Evolutionary conservation across 202 grass and related monocot genomes (phyloP).

Genomic region (Schoenoplectus triqueter): DNA sequence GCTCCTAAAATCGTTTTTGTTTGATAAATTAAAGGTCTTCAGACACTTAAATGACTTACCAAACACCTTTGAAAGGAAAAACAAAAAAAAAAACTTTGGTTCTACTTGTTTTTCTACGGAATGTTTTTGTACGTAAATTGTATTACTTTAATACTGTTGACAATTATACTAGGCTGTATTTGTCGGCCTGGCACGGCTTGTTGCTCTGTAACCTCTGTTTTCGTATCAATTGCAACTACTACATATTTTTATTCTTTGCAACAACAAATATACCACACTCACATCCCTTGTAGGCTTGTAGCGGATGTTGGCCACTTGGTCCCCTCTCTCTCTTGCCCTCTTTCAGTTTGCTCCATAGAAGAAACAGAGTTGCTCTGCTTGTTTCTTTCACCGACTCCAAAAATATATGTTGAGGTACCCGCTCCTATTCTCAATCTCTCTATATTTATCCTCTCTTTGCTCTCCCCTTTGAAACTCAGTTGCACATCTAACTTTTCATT

Average conservation of each 20-base stretch:
- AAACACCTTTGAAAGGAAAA: background rate
- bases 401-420: background rate
- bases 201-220: background rate
- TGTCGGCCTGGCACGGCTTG: background rate
- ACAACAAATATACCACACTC: slow-evolving; percentile 15
- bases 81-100: background rate
- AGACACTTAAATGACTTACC: background rate
- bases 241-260: slow-evolving; percentile 27
- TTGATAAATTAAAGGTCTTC: slow-evolving; percentile 3
- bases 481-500: background rate
- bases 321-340: background rate
- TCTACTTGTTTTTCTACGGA: background rate
- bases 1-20: background rate
- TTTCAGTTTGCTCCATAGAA: slow-evolving; percentile 23
- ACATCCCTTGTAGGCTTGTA: background rate
- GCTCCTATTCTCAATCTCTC: background rate
- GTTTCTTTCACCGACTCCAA: slow-evolving; percentile 5
- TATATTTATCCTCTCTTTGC: background rate
- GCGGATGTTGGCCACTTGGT: background rate
- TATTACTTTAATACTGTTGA: slow-evolving; percentile 4
- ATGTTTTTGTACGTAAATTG: background rate
- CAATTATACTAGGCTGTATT: slow-evolving; percentile 16
- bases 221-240: slow-evolving; percentile 36
- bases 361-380: slow-evolving; percentile 29
- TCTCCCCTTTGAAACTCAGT: background rate